A percentile compares a stretch with the other conserved stretches of the same genome.
Evolutionary conservation across 1,139 yeast genomes (phyloP).

Genomic region (Tardiomyces digboiensis): DNA sequence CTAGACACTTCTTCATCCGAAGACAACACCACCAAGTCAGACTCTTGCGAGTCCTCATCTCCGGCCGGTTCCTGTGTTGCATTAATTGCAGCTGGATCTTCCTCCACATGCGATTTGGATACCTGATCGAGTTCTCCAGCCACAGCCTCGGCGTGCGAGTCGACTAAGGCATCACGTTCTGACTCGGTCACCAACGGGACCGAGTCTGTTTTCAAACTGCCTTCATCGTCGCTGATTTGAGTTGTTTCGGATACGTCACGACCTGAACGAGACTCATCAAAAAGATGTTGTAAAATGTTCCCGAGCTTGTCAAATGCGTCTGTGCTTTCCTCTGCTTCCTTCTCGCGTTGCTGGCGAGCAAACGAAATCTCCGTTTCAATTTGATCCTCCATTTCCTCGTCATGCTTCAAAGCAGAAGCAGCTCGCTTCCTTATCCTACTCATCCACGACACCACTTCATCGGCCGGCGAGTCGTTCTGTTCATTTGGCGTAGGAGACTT

Average conservation of each 20-base stretch:
- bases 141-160: no score
- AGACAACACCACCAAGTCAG: neutral
- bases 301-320: constrained; percentile 34
- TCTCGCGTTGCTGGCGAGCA: constrained; percentile 23
- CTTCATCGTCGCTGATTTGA: no score
- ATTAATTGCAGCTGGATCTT: no score
- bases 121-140: no score
- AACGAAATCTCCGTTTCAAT: constrained; percentile 32
- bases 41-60: neutral
- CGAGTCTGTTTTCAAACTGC: no score
- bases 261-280: neutral
- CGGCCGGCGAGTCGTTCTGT: constrained; percentile 8
- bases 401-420: constrained; percentile 17
- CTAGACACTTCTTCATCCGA: neutral
- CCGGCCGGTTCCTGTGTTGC: no score
- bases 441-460: constrained; percentile 45
- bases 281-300: constrained; percentile 6
- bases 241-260: no score
- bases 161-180: no score
- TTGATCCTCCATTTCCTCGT: constrained; percentile 26
- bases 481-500: constrained; percentile 5
- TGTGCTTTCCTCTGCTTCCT: constrained; percentile 24
- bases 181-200: no score
- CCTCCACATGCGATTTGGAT: no score
- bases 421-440: constrained; percentile 38